These are phyloP conservation scores for Diaporthe sp. DNA, from an alignment of 2,329 filamentous ascomycete species.

Conservation along the genomic window DNA sequence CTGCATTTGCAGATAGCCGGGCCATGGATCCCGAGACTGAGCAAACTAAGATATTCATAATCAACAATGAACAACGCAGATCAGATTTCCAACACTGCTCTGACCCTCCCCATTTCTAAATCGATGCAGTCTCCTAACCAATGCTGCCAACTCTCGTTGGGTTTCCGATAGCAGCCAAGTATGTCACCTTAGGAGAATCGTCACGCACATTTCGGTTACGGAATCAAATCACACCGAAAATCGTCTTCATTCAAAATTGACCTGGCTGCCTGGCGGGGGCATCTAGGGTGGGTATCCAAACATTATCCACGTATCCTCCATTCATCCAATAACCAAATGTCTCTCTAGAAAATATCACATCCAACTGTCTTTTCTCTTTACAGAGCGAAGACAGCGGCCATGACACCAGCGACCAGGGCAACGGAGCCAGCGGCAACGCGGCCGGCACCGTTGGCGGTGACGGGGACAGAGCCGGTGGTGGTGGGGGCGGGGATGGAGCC, in stretches of 20 bases:
- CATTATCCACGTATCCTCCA: constrained; percentile 18
- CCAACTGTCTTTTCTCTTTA: not conserved
- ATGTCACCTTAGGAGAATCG: not conserved
- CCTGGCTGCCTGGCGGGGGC: not conserved
- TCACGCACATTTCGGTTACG: not conserved
- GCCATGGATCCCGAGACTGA: too few species aligned
- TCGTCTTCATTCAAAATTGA: constrained; percentile 30
- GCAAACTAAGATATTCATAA: too few species aligned
- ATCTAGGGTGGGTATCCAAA: constrained; percentile 38
- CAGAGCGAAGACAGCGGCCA: constrained; percentile 54
- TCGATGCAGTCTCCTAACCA: too few species aligned
- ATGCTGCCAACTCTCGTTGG: too few species aligned
- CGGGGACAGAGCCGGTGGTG: constrained; percentile 38
- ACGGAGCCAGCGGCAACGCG: constrained; percentile 55
- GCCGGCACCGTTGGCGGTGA: constrained; percentile 46
- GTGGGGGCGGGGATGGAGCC: constrained; percentile 47
- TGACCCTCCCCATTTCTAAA: too few species aligned
- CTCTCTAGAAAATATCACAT: not conserved
- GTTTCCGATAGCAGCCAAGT: not conserved
- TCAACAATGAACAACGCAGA: too few species aligned
- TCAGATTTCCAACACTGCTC: too few species aligned
- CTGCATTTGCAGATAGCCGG: too few species aligned
- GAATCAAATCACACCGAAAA: not conserved
- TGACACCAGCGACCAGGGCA: constrained; percentile 56
- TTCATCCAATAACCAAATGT: not conserved